Evolutionary conservation across 2,329 filamentous ascomycete species (phyloP).

Genomic region (Fusarium sp.): DNA sequence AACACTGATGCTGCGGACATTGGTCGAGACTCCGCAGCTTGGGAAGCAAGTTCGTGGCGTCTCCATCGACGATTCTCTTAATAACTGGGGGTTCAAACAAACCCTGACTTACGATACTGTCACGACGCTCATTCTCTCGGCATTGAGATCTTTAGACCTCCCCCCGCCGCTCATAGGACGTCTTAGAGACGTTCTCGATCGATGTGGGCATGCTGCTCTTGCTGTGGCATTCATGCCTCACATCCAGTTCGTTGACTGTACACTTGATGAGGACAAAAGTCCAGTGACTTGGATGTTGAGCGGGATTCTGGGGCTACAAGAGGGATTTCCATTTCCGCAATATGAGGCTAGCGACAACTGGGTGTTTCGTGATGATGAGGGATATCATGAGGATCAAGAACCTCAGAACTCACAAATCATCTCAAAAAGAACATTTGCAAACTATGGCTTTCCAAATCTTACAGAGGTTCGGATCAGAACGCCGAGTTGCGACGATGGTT

Average conservation of each 20-base stretch:
- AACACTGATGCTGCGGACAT: not conserved
- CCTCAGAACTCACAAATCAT: not conserved
- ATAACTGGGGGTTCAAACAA: not conserved
- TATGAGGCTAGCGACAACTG: not conserved
- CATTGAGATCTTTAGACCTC: not conserved
- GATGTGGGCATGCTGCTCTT: not conserved
- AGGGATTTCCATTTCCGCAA: not conserved
- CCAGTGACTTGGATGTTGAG: slow-evolving; percentile 1
- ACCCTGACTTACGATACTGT: not conserved
- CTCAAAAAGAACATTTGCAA: not conserved
- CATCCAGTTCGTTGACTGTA: slow-evolving; percentile 5
- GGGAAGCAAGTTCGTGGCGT: not conserved
- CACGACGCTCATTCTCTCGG: not conserved
- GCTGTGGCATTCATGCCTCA: slow-evolving; percentile 6
- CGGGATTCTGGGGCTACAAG: not conserved
- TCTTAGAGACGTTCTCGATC: rapidly evolving
- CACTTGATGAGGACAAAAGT: rapidly evolving
- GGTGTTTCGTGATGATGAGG: not conserved
- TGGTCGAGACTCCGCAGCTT: not conserved
- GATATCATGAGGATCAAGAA: not conserved
- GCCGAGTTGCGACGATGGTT: rapidly evolving
- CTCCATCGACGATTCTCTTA: not conserved
- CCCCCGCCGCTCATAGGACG: not conserved
- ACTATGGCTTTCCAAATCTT: not conserved
- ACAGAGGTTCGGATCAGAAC: slow-evolving; percentile 11